Evolutionary conservation across 805 yeast genomes (phyloP).

Genomic region (Brettanomyces sp.): DNA sequence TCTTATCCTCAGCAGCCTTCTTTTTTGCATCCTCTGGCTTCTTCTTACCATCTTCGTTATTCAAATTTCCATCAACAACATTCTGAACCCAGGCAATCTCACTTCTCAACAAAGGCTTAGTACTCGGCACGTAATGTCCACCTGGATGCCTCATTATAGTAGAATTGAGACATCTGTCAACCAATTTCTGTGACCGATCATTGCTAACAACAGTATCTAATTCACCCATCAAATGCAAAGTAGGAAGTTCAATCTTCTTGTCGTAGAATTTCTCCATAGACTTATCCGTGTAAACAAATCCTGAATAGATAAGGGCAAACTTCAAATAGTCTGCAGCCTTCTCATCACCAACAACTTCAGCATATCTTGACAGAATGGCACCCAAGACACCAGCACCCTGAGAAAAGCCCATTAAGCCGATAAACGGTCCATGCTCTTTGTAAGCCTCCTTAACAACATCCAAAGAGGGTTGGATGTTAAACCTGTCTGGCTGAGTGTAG

Average conservation of each 20-base stretch:
- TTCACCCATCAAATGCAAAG: constrained; percentile 80
- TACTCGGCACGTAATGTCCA: constrained; percentile 93
- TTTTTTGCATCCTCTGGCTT: constrained; percentile 1
- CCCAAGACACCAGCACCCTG: constrained; percentile 92
- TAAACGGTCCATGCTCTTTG: constrained; percentile 68
- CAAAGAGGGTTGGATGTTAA: constrained; percentile 31
- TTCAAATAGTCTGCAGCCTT: constrained; percentile 39
- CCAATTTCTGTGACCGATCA: constrained; percentile 55
- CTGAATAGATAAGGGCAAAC: constrained; percentile 72
- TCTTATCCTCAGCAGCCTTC: constrained; percentile 1
- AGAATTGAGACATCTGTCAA: constrained; percentile 42
- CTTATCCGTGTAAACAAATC: constrained; percentile 29
- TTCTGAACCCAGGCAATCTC: constrained; percentile 27
- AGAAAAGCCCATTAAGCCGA: constrained; percentile 84
- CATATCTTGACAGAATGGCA: constrained; percentile 51
- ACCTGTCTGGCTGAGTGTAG: constrained; percentile 33
- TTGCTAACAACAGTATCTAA: constrained; percentile 79
- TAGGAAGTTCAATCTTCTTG: constrained; percentile 22
- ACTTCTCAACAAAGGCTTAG: constrained; percentile 36
- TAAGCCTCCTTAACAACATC: constrained; percentile 39
- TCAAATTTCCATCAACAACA: constrained; percentile 11
- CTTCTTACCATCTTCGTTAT: constrained; percentile 4
- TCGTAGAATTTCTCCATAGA: constrained; percentile 22
- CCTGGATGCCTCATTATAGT: constrained; percentile 74
- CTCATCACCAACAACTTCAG: constrained; percentile 38